Evolutionary conservation across 805 yeast species (phyloP), one percentile per base, ranked within the genome.

Genomic region (Cyberlindnera galapagoensis): DNA sequence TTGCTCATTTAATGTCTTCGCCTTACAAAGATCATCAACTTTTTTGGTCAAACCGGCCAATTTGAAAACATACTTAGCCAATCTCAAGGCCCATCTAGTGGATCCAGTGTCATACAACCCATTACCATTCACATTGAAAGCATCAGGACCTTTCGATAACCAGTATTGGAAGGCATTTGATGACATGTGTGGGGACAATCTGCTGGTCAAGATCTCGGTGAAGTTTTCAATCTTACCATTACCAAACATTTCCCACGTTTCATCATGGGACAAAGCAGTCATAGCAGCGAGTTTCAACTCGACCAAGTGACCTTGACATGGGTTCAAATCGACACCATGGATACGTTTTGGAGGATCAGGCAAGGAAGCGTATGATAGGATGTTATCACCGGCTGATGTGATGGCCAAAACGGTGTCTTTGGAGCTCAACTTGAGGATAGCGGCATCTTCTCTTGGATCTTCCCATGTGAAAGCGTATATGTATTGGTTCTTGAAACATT

Each of bases 391-490:
- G 5, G 94, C 94, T 26, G 90, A 81, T 5, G 94, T 83, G 35
- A 83, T 83, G 15, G 90, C 88, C 44, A 83, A 65, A 4, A 83
- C 83, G 1, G 85, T 79, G 50, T 84, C 94, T 19, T 69, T 66
- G 10, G 74, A 57, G 20, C 65, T 62, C 47, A 83, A 63, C 26
- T 76, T 69, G 44, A 83, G 64, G 35, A 83, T 78, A 30, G 67
- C 67, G 39, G 74, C 71, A 60, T 83, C 94, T 59, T 81, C 92
- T 35, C 80, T 68, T 19, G 94, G 94, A 52, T 84, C 94, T 57
- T 83, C 94, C 94, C 94, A 83, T 6, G 94, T 83, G 57, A 83
- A 83, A 5, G 94, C 88, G 52, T 83, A 84, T 39, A 83, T 84
- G 55, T 81, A 83, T 59, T 83, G 87, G 50, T 80, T 69, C 38